These are phyloP conservation scores for Saccharomycopsis sp. DNA, from an alignment of 805 yeast species.

Conservation along the genomic window DNA sequence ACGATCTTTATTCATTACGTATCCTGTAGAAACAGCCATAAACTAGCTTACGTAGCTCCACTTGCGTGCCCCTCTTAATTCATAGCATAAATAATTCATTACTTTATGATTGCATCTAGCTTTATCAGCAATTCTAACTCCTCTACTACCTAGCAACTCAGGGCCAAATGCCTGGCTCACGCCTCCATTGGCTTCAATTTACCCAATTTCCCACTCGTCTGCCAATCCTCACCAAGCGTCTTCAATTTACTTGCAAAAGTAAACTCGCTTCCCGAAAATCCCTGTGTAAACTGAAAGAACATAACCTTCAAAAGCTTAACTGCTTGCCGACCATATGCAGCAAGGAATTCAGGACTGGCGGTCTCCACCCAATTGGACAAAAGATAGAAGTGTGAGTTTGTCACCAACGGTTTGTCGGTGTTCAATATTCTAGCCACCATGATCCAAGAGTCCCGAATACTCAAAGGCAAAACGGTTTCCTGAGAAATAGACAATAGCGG, in stretches of 20 bases:
- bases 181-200: conserved; percentile 11
- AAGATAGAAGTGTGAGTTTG: conserved; percentile 65
- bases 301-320: conserved; percentile 47
- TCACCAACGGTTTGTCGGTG: conserved; percentile 39
- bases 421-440: conserved; percentile 70
- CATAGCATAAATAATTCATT: too few species aligned
- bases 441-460: conserved; percentile 56
- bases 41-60: too few species aligned
- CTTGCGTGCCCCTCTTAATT: too few species aligned
- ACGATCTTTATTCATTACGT: too few species aligned
- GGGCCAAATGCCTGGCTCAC: too few species aligned
- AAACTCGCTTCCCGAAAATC: conserved; percentile 43
- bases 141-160: too few species aligned
- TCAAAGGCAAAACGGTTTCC: conserved; percentile 35
- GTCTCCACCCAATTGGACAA: conserved; percentile 92
- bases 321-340: conserved; percentile 64
- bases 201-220: conserved; percentile 36
- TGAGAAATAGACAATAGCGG: background rate
- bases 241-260: conserved; percentile 77
- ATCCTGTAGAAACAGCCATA: too few species aligned
- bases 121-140: too few species aligned
- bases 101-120: too few species aligned
- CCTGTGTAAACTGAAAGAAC: conserved; percentile 45
- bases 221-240: conserved; percentile 79
- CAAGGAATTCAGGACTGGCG: conserved; percentile 48